phyloP scores from a whole-genome alignment of 2,329 filamentous ascomycete species.

The Sporothrix phasma region DNA sequence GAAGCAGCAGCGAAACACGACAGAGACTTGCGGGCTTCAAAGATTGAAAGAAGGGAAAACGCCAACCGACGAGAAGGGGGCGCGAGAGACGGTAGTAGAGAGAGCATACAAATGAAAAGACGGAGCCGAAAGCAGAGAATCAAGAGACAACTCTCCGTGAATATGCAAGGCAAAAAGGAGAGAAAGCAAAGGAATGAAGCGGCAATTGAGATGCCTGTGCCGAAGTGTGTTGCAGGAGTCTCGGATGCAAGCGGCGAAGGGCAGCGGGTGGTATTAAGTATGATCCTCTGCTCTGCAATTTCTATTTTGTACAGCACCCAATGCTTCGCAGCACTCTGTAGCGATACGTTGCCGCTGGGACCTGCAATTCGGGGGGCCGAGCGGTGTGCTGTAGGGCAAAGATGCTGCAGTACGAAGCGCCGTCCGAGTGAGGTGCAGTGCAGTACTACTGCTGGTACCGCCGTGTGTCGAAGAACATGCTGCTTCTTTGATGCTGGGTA shows the following conservation, averaged over 20 bases:
- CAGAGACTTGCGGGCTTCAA: neutral
- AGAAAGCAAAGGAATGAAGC: neutral
- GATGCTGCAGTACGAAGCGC: neutral
- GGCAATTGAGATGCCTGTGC: constrained; percentile 5
- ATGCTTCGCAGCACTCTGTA: neutral
- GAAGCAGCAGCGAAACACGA: constrained; percentile 7
- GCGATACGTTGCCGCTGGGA: constrained; percentile 8
- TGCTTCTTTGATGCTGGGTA: neutral
- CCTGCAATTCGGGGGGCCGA: constrained; percentile 4
- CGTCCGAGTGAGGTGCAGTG: neutral
- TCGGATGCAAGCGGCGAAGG: constrained; percentile 7
- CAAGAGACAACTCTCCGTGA: neutral
- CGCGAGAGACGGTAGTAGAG: neutral
- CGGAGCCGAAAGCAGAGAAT: neutral
- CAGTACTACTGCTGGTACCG: neutral
- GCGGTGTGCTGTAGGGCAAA: constrained; percentile 1
- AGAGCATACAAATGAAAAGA: neutral
- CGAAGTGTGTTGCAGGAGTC: constrained; percentile 6
- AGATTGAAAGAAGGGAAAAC: neutral
- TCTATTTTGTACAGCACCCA: neutral
- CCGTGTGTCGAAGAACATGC: neutral
- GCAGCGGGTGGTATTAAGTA: constrained; percentile 5
- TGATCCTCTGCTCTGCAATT: constrained; percentile 6
- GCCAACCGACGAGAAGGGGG: neutral
- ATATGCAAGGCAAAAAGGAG: neutral